Evolutionary conservation across 306 rosid species (phyloP).

Genomic region (Acmispon strigosus): DNA sequence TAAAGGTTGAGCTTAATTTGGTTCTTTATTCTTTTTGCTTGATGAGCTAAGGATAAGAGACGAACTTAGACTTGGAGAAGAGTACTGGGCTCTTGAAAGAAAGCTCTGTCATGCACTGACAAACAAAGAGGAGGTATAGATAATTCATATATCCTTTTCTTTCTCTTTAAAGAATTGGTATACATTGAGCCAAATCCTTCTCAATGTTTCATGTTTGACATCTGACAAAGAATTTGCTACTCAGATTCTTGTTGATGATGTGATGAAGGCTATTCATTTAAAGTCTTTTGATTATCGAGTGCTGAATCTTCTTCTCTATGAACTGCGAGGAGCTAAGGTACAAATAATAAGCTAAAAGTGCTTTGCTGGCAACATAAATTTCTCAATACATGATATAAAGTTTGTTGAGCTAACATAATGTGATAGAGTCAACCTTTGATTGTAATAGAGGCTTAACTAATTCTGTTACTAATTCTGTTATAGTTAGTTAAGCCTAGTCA

Average conservation of each 20-base stretch:
- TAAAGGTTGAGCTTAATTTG: slow-evolving; percentile 4
- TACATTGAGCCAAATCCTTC: background rate
- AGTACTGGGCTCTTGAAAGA: slow-evolving; percentile 90
- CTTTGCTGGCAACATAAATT: background rate
- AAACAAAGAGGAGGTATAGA: slow-evolving; percentile 48
- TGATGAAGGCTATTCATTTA: slow-evolving; percentile 64
- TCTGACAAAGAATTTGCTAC: slow-evolving; percentile 20
- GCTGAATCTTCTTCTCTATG: slow-evolving; percentile 85
- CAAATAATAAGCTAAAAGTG: background rate
- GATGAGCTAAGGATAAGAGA: slow-evolving; percentile 52
- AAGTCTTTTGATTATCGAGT: slow-evolving; percentile 91
- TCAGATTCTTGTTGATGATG: slow-evolving; percentile 77
- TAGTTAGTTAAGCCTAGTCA: too few relatives aligned
- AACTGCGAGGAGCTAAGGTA: slow-evolving; percentile 74
- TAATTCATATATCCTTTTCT: background rate
- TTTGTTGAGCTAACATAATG: slow-evolving; percentile 1
- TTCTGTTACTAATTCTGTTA: too few relatives aligned
- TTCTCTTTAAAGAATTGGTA: background rate
- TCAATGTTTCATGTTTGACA: background rate
- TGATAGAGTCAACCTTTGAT: too few relatives aligned
- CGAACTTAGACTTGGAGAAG: slow-evolving; percentile 68
- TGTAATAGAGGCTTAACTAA: too few relatives aligned
- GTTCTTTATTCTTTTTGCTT: slow-evolving; percentile 12
- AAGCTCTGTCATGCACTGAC: slow-evolving; percentile 64
- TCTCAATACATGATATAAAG: background rate